Evolutionary conservation across 1,139 yeast species (phyloP).

Genomic region (Magnusiomyces tetraspermus): DNA sequence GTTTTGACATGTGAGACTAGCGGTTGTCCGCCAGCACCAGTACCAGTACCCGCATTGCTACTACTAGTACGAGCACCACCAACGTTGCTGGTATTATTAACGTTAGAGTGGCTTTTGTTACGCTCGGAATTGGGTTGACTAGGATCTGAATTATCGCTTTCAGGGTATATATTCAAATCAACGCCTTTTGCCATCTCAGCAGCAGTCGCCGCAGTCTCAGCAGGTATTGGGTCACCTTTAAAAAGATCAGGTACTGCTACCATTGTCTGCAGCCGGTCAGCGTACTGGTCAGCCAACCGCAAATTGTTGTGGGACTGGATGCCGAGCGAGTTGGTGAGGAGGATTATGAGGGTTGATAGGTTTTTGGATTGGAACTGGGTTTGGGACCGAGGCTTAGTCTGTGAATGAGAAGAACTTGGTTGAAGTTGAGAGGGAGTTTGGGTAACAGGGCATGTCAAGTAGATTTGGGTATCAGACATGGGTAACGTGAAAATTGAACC

Average conservation of each 20-base stretch:
- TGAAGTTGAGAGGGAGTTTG: not conserved
- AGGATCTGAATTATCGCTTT: no score
- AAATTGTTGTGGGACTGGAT: conserved; percentile 26
- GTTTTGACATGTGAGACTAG: conserved; percentile 28
- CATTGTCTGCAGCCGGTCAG: conserved; percentile 23
- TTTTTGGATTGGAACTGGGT: not conserved
- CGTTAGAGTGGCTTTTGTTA: no score
- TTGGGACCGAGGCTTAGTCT: not conserved
- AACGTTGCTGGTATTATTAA: no score
- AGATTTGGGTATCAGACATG: not conserved
- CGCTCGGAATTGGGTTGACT: no score
- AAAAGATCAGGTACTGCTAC: conserved; percentile 31
- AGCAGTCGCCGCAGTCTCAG: conserved; percentile 23
- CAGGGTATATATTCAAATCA: no score
- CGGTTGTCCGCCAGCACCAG: not conserved
- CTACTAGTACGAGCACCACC: no score
- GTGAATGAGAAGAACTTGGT: not conserved
- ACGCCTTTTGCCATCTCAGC: conserved; percentile 18
- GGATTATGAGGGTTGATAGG: conserved; percentile 17
- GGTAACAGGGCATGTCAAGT: no score
- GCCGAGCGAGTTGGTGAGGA: conserved; percentile 31
- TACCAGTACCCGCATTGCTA: no score
- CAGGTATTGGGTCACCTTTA: conserved; percentile 28
- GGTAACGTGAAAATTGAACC: not conserved
- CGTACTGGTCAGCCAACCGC: conserved; percentile 27